Base-by-base conservation (phyloP, 495 filamentous ascomycete genomes). In the Hypoxylon crocopeplum region DNA sequence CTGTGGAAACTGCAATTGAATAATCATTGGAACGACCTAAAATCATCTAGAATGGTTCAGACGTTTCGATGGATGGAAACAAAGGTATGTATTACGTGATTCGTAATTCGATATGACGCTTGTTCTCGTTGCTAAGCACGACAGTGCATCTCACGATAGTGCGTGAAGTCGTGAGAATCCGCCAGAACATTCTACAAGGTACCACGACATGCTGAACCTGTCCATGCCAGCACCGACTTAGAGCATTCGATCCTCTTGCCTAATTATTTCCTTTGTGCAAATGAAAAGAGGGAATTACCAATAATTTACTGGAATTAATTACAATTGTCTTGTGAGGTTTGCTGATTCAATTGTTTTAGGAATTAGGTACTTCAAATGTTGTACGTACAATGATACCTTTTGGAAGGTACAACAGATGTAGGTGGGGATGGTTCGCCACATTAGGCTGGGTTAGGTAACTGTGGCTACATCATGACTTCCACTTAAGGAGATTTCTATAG, bases 111-210 rank as follows among this genome's bases (percentile, higher is more conserved):
- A 44, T 41, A 12, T 38, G 17, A 44, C 32, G 59, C 21, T 32
- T 46, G 54, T 58, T 46, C 37, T 55, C n/a, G 16, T n/a, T n/a
- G n/a, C n/a, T n/a, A 21, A 44, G 1, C 29, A 32, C 20, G 37
- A 59, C 45, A 33, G 41, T 29, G 20, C 47, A 21, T 50, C 42
- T 60, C 55, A 27, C 51, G 68, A 66, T 54, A 32, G 19, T 61
- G 24, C 65, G 33, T 13, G 68, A 63, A 49, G 48, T 46, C 48
- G 52, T n/a, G 48, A 47, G 68, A 70, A 68, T 17, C 7, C 25
- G 27, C 46, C 24, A 33, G 68, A 70, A 70, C 29, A 53, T 68
- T 68, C 65, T 42, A 64, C 34, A 20, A 32, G 16, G 17, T 57
- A 47, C 39, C 39, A 17, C 53, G 38, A 44, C 34, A 21, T n/a